Percentiles rank a stretch among this genome's conserved stretches.
Conservation (phyloP, 352 stramenopile species). For the Globisporangium paroecandrum region DNA sequence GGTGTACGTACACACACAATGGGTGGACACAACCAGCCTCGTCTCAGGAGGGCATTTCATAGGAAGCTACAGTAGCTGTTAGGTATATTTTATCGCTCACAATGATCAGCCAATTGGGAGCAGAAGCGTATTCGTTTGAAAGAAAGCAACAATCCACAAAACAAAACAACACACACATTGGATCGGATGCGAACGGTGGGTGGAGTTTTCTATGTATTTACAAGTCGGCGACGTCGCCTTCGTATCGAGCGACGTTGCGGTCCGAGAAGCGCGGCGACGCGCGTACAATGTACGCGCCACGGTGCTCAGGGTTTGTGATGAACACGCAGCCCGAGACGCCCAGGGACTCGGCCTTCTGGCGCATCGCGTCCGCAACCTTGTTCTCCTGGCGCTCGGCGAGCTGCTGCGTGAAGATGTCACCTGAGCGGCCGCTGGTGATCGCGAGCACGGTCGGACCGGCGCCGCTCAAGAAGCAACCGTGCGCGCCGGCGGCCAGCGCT, state of each 20-base stretch:
- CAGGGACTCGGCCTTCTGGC: constrained; percentile 85
- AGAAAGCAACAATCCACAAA: neutral
- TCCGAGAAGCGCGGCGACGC: constrained; percentile 92
- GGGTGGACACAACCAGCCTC: neutral
- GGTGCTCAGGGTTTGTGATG: constrained; percentile 95
- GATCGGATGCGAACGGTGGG: neutral
- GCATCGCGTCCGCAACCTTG: constrained; percentile 96
- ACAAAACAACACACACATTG: neutral
- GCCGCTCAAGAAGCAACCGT: constrained; percentile 96
- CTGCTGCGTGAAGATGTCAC: constrained; percentile 99
- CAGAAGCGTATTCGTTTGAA: neutral
- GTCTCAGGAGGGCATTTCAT: neutral
- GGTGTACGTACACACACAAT: neutral
- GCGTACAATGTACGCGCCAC: constrained; percentile 94
- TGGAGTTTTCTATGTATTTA: constrained; percentile 23
- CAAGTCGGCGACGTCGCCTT: constrained; percentile 80
- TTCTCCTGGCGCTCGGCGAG: constrained; percentile 84
- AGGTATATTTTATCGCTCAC: constrained; percentile 15
- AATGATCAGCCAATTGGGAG: neutral
- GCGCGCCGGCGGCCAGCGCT: constrained; percentile 90
- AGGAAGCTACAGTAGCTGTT: neutral
- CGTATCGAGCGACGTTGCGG: constrained; percentile 74
- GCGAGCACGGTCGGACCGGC: constrained; percentile 97
- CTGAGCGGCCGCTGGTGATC: constrained; percentile 95
- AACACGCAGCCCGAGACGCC: constrained; percentile 95